Conservation (phyloP, 2,329 filamentous ascomycete species). For the Neonectria neomacrospora region DNA sequence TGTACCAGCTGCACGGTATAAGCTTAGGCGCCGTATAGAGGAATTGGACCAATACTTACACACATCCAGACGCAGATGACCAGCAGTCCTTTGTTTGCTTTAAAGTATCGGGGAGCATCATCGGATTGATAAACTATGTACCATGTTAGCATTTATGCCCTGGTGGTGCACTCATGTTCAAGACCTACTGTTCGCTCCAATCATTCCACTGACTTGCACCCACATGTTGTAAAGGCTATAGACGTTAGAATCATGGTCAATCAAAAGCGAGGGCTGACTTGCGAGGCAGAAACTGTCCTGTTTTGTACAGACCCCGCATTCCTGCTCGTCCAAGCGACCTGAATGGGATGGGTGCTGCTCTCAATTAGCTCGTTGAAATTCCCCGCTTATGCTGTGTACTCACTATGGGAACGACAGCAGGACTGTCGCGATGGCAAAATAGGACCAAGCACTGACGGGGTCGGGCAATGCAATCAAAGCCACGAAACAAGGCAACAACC, state of each 20-base stretch:
- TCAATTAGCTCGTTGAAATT: slow-evolving; percentile 4
- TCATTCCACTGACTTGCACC: slow-evolving; percentile 53
- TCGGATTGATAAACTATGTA: slow-evolving; percentile 49
- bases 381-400: slow-evolving; percentile 45
- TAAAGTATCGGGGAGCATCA: slow-evolving; percentile 51
- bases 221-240: slow-evolving; percentile 65
- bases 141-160: neutral
- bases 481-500: slow-evolving; percentile 65
- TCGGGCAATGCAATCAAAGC: slow-evolving; percentile 56
- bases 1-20: slow-evolving; percentile 45
- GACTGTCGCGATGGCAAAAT: slow-evolving; percentile 61
- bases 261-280: slow-evolving; percentile 17
- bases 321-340: slow-evolving; percentile 67
- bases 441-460: slow-evolving; percentile 56
- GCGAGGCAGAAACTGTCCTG: slow-evolving; percentile 60
- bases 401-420: slow-evolving; percentile 64
- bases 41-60: slow-evolving; percentile 43
- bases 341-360: slow-evolving; percentile 60
- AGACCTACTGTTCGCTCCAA: slow-evolving; percentile 50
- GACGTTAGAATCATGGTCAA: slow-evolving; percentile 18
- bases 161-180: neutral
- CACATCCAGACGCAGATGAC: slow-evolving; percentile 54
- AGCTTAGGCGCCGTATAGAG: neutral
- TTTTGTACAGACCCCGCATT: slow-evolving; percentile 69
- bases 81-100: slow-evolving; percentile 52